A percentile compares a stretch with the other conserved stretches of the same genome.
Conservation (phyloP, 2,329 filamentous ascomycete species). For the Grosmannia clavigera region DNA sequence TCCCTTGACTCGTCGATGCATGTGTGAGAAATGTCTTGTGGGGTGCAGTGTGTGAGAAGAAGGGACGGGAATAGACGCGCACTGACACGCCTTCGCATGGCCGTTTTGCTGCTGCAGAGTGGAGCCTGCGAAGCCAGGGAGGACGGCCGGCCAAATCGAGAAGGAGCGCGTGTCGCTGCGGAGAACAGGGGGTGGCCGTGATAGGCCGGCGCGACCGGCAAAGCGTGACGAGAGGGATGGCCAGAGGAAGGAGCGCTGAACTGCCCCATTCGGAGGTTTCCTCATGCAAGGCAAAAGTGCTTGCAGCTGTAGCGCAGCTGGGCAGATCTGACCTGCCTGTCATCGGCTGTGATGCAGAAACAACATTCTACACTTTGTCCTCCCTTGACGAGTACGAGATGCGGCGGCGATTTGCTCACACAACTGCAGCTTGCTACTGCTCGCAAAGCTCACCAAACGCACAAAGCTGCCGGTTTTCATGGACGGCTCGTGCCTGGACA, state of each 20-base stretch:
- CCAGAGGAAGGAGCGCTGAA: background rate
- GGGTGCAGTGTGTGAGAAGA: background rate
- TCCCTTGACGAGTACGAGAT: too few species aligned
- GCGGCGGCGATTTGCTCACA: too few species aligned
- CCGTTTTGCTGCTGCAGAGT: background rate
- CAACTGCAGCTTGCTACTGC: too few species aligned
- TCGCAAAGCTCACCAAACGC: background rate
- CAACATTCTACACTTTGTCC: background rate
- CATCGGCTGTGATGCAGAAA: background rate
- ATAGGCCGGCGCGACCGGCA: background rate
- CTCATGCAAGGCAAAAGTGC: background rate
- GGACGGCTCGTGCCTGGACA: background rate
- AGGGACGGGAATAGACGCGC: background rate
- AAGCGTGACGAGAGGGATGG: background rate
- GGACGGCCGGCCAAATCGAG: background rate
- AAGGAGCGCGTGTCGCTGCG: background rate
- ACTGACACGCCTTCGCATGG: background rate
- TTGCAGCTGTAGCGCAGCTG: background rate
- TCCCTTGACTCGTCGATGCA: background rate
- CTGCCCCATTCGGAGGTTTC: background rate
- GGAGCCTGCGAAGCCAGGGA: background rate
- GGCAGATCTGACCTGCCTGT: background rate
- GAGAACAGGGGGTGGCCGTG: background rate
- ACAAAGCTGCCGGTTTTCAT: background rate
- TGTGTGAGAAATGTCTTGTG: background rate